Evolutionary conservation across 805 yeast genomes (phyloP).

Genomic region (Candida tibetensis): DNA sequence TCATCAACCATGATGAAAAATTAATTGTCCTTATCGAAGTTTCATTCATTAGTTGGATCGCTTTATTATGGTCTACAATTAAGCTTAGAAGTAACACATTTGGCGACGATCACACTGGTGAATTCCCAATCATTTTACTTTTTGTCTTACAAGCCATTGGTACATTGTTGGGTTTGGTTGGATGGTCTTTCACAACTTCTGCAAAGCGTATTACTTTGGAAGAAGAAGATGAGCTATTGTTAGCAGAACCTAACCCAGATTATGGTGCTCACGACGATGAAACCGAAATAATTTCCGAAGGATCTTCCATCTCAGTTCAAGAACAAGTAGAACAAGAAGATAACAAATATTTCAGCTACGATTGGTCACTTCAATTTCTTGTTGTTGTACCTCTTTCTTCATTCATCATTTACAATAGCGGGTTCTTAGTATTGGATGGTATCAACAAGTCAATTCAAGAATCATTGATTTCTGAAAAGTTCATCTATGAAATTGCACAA

Average conservation of each 20-base stretch:
- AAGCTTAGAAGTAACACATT: constrained; percentile 46
- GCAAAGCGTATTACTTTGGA: constrained; percentile 8
- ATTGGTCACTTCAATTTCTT: constrained; percentile 77
- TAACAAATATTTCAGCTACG: constrained; percentile 55
- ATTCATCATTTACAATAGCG: constrained; percentile 51
- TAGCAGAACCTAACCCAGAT: constrained; percentile 11
- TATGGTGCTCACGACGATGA: constrained; percentile 9
- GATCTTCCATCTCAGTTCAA: constrained; percentile 11
- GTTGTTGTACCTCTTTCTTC: constrained; percentile 64
- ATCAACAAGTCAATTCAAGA: constrained; percentile 72
- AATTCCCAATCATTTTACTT: constrained; percentile 45
- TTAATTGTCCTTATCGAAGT: constrained; percentile 54
- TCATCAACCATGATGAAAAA: constrained; percentile 51
- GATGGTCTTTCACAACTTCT: constrained; percentile 35
- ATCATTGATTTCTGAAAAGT: constrained; percentile 42
- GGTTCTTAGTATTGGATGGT: constrained; percentile 60
- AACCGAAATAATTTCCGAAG: constrained; percentile 1
- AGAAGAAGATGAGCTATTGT: constrained; percentile 33
- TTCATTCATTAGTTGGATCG: constrained; percentile 55
- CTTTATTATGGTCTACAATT: constrained; percentile 42
- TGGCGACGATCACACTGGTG: constrained; percentile 51
- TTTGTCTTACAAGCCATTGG: constrained; percentile 48
- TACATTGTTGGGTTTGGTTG: constrained; percentile 50
- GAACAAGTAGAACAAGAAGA: constrained; percentile 28
- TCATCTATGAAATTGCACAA: constrained; percentile 29